phyloP scores from a whole-genome alignment of 2,329 filamentous ascomycete genomes.

The Beauveria sp. region DNA sequence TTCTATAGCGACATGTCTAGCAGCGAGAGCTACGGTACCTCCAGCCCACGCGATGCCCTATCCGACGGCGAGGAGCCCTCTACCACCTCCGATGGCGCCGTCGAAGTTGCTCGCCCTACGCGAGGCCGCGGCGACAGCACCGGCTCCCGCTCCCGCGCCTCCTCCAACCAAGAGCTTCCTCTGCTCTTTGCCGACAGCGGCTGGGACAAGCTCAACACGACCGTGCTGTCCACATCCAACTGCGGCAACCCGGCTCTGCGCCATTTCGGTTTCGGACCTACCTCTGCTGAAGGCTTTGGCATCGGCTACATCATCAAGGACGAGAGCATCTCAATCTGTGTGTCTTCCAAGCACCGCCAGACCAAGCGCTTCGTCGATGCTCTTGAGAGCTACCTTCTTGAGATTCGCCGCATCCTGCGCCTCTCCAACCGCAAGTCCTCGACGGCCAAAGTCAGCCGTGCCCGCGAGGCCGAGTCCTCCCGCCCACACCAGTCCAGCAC shows the following conservation, averaged over 20 bases:
- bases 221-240: constrained; percentile 94
- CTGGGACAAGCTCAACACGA: constrained; percentile 94
- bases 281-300: constrained; percentile 87
- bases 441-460: constrained; percentile 38
- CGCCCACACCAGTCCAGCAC: constrained; percentile 19
- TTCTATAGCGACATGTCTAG: constrained; percentile 47
- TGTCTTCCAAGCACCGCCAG: constrained; percentile 87
- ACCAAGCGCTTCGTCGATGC: constrained; percentile 86
- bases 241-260: constrained; percentile 92
- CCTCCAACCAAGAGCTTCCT: constrained; percentile 49
- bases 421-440: constrained; percentile 49
- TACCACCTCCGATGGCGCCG: constrained; percentile 21
- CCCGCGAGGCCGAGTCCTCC: constrained; percentile 44
- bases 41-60: constrained; percentile 46
- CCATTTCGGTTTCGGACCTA: constrained; percentile 95
- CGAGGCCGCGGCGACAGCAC: constrained; percentile 48
- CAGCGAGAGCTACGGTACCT: constrained; percentile 53
- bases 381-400: constrained; percentile 81
- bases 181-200: constrained; percentile 78
- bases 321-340: constrained; percentile 62
- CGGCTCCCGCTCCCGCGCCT: constrained; percentile 38
- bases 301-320: constrained; percentile 99
- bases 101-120: constrained; percentile 27
- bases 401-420: constrained; percentile 77
- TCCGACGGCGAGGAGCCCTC: constrained; percentile 30